Percentiles rank a stretch among this genome's conserved stretches.
phyloP scores from a whole-genome alignment of 2,329 filamentous ascomycete genomes.

The Pestalotiopsis sp. region DNA sequence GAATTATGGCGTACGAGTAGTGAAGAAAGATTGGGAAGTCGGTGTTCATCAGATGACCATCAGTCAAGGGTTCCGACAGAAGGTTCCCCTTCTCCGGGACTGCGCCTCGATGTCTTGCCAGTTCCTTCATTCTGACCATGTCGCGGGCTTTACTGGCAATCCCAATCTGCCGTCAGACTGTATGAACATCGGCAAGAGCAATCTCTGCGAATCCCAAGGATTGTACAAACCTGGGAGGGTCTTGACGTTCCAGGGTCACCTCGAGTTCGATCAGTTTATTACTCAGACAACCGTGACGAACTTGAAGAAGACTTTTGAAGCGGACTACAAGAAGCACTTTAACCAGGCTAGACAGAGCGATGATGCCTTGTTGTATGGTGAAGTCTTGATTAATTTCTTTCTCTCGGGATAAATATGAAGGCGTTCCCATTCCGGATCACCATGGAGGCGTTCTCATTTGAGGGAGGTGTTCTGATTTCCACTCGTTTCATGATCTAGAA shows the following conservation, averaged over 20 bases:
- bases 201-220: slow-evolving; percentile 10
- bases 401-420: neutral
- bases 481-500: too few relatives aligned
- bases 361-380: neutral
- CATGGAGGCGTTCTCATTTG: neutral
- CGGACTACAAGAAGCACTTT: neutral
- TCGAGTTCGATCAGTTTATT: slow-evolving; percentile 10
- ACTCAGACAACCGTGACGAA: neutral
- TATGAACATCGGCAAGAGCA: slow-evolving; percentile 5
- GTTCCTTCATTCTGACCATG: slow-evolving; percentile 12
- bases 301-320: neutral
- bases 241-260: slow-evolving; percentile 15
- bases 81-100: neutral
- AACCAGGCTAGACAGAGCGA: neutral
- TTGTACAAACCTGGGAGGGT: slow-evolving; percentile 13
- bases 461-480: too few relatives aligned
- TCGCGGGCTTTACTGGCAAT: neutral
- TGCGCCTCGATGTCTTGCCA: slow-evolving; percentile 4
- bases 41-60: slow-evolving; percentile 10
- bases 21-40: slow-evolving; percentile 11
- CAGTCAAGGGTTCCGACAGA: neutral
- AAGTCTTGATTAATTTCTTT: neutral
- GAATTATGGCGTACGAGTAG: neutral
- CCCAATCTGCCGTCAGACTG: neutral
- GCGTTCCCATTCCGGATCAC: neutral